Evolutionary conservation across 2,329 filamentous ascomycete species (phyloP), one percentile per base, ranked within the genome.

Genomic region (Helminthosporium solani): DNA sequence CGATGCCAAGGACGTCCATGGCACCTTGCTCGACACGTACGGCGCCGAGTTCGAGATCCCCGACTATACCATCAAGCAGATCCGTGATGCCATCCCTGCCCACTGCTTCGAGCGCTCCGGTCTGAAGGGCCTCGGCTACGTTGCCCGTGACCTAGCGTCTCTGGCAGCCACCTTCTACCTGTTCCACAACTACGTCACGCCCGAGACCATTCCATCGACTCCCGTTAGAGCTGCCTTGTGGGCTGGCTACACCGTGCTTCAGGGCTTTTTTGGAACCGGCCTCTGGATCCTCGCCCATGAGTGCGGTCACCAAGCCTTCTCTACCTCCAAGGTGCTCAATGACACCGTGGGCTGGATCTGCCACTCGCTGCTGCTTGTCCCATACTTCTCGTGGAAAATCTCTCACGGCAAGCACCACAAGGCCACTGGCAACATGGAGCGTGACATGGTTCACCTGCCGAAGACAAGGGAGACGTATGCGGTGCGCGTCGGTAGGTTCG

Each of bases 401-500:
- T 96, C 90, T 58, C 94, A 99, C 78, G 88, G 90, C 78, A 96
- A 96, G 84, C 94, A 99, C 79, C 94, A 99, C 87, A 97, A 97
- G 82, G 90, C 91, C 55, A 99, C 94, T 31, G 94, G 91, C 63
- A 84, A 99, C 80, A 85, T 99, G 76, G 90, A 95, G 75, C 89
- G 92, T 60, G 94, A 99, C 75, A 99, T 99, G 94, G 94, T 97
- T 54, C 97, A 96, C 70, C 80, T 97, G n/a, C 94, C 94, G 50
- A 89, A 89, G 75, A 96, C 90, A 45, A 86, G 91, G 48, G 84
- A 94, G 57, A 76, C 87, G 68, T 91, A 88, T 66, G 89, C 90
- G 56, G 80, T 78, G 50, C 86, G 87, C 48, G 71, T 92, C 49
- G 89, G 90, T 64, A 82, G 80, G 63, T 63, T 91, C 47, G 77